Percentiles rank a stretch among this genome's conserved stretches.
Evolutionary conservation across 441 rosid genomes (phyloP).

Genomic region (Raphanus hybrid): DNA sequence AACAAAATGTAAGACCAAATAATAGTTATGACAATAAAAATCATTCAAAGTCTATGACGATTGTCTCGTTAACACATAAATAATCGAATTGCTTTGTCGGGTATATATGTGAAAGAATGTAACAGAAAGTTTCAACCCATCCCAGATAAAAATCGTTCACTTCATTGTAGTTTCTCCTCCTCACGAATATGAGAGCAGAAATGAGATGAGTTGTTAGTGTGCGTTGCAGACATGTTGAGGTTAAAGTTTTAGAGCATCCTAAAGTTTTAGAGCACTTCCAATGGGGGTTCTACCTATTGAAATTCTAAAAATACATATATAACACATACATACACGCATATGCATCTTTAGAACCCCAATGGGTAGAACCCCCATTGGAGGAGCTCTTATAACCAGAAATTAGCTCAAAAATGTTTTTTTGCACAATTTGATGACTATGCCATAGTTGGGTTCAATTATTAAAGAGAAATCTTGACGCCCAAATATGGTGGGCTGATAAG

Average conservation of each 20-base stretch:
- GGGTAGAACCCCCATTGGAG: too few relatives aligned
- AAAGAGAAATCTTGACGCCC: too few relatives aligned
- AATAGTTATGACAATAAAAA: neutral
- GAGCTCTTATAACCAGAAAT: too few relatives aligned
- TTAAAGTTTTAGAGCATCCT: neutral
- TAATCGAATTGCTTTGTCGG: neutral
- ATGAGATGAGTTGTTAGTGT: neutral
- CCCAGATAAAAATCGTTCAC: neutral
- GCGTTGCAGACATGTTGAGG: neutral
- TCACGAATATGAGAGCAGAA: neutral
- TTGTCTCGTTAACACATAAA: neutral
- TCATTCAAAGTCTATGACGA: neutral
- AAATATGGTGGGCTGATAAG: too few relatives aligned
- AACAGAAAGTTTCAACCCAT: neutral
- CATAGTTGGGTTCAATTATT: too few relatives aligned
- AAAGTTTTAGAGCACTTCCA: too few relatives aligned
- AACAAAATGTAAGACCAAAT: neutral
- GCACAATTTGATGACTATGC: too few relatives aligned
- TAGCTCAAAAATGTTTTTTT: too few relatives aligned
- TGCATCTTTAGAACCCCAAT: too few relatives aligned
- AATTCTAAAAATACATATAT: too few relatives aligned
- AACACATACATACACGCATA: too few relatives aligned
- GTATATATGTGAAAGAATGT: neutral
- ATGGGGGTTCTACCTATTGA: too few relatives aligned
- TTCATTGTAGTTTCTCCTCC: neutral